Evolutionary conservation across 371 early-diverging fungal genomes (phyloP).

Genomic region (Apophysomyces ossiformis): DNA sequence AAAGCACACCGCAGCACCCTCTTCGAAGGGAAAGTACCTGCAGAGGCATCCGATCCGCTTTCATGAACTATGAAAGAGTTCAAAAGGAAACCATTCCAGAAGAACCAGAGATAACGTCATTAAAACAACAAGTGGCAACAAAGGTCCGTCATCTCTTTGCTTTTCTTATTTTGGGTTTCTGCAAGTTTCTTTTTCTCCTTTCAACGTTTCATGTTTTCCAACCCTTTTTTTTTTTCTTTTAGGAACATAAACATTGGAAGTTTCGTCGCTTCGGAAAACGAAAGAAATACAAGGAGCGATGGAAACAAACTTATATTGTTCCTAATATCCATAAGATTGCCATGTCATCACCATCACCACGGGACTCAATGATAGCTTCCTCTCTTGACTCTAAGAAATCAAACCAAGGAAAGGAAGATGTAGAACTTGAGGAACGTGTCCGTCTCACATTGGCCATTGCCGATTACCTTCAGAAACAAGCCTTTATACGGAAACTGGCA

Average conservation of each 20-base stretch:
- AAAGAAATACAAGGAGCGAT: slow-evolving; percentile 7
- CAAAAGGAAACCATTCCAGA: neutral
- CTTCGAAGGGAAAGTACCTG: slow-evolving; percentile 6
- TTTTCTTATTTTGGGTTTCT: neutral
- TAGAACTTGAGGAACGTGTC: slow-evolving; percentile 32
- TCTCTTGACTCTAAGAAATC: neutral
- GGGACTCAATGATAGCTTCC: neutral
- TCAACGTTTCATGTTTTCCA: neutral
- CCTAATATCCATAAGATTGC: slow-evolving; percentile 10
- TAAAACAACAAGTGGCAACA: neutral
- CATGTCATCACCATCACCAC: slow-evolving; percentile 4
- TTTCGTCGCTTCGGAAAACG: neutral
- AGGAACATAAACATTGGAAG: slow-evolving; percentile 1
- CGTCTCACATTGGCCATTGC: slow-evolving; percentile 45
- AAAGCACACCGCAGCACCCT: neutral
- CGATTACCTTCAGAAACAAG: slow-evolving; percentile 45
- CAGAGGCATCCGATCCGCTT: slow-evolving; percentile 14
- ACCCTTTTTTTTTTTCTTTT: neutral
- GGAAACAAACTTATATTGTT: slow-evolving; percentile 16
- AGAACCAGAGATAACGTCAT: slow-evolving; percentile 4
- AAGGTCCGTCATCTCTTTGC: neutral
- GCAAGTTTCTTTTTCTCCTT: neutral
- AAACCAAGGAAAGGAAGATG: neutral
- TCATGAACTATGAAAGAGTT: slow-evolving; percentile 12
- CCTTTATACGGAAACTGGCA: slow-evolving; percentile 41